Conservation (phyloP, 192 early-diverging fungal species). For the Gigaspora rosea region DNA sequence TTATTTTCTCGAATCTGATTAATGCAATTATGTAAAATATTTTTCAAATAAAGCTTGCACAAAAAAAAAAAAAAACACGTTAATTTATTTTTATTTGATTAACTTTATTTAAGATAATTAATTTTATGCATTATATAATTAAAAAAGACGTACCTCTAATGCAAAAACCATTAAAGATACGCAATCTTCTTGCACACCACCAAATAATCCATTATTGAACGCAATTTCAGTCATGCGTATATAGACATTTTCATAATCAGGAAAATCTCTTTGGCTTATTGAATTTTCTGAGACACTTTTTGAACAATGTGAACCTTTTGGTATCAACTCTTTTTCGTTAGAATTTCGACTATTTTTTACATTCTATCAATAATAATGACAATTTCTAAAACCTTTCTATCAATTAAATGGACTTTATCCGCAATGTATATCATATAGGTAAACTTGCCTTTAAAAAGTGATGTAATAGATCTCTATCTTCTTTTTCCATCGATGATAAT, state of each 20-base stretch:
- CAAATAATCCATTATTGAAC: slow-evolving; percentile 7
- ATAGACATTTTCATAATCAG: not conserved
- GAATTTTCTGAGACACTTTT: not conserved
- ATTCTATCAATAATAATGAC: not conserved
- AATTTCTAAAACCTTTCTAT: not conserved
- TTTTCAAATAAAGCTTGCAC: not conserved
- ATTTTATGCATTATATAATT: not conserved
- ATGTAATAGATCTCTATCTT: slow-evolving; percentile 4
- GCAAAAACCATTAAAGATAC: slow-evolving; percentile 6
- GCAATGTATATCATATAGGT: not conserved
- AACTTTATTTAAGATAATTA: not conserved
- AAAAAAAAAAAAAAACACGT: not conserved
- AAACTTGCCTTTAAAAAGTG: not conserved
- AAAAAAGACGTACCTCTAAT: not conserved
- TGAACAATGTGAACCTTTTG: not conserved
- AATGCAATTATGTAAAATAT: slow-evolving; percentile 5
- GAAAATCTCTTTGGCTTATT: not conserved
- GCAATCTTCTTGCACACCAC: slow-evolving; percentile 10
- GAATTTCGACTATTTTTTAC: not conserved
- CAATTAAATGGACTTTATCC: not conserved
- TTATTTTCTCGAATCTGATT: not conserved
- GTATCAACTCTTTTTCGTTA: too few species aligned
- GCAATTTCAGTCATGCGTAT: slow-evolving; percentile 15
- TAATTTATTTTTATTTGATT: not conserved
- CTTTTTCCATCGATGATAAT: not conserved